phyloP scores from a whole-genome alignment of 2,329 filamentous ascomycete species.

The Exserohilum turcica region DNA sequence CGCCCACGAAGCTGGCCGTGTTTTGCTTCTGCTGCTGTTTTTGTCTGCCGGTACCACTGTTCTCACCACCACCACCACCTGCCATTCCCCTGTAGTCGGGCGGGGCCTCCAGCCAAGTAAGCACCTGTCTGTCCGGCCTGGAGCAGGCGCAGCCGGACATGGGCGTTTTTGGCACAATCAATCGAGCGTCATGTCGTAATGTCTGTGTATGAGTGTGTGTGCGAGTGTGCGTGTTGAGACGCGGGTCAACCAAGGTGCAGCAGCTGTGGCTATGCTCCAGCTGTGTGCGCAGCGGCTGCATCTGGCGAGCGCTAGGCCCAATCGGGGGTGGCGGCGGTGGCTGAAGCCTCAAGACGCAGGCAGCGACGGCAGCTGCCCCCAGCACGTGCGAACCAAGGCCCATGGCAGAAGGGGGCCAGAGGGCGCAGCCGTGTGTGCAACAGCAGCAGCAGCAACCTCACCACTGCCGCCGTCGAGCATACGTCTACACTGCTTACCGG shows the following conservation, averaged over 20 bases:
- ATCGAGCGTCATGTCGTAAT: conserved; percentile 17
- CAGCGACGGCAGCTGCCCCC: conserved; percentile 20
- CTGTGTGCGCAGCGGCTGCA: neutral
- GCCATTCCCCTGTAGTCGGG: neutral
- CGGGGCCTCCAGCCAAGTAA: neutral
- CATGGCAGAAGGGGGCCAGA: conserved; percentile 18
- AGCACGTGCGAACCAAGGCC: conserved; percentile 24
- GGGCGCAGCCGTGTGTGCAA: conserved; percentile 18
- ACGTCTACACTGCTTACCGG: conserved; percentile 2
- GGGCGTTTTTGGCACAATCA: conserved; percentile 2
- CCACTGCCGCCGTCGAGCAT: conserved; percentile 17
- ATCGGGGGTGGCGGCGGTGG: conserved; percentile 25
- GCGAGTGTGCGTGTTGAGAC: conserved; percentile 13
- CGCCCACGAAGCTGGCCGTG: conserved; percentile 6
- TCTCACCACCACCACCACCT: no score
- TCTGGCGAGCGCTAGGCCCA: conserved; percentile 11
- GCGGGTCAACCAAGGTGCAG: conserved; percentile 4
- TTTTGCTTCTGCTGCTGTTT: neutral
- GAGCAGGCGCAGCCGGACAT: conserved; percentile 11
- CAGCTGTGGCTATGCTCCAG: conserved; percentile 32
- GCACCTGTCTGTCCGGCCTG: conserved; percentile 15
- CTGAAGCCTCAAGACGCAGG: conserved; percentile 24
- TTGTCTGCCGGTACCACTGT: neutral
- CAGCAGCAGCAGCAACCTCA: conserved; percentile 4
- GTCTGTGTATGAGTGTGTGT: neutral